Percentiles rank a stretch among this genome's conserved stretches.
These are phyloP conservation scores for Conringia planisiliqua DNA, from an alignment of 345 rosid genomes.

Conservation along the genomic window DNA sequence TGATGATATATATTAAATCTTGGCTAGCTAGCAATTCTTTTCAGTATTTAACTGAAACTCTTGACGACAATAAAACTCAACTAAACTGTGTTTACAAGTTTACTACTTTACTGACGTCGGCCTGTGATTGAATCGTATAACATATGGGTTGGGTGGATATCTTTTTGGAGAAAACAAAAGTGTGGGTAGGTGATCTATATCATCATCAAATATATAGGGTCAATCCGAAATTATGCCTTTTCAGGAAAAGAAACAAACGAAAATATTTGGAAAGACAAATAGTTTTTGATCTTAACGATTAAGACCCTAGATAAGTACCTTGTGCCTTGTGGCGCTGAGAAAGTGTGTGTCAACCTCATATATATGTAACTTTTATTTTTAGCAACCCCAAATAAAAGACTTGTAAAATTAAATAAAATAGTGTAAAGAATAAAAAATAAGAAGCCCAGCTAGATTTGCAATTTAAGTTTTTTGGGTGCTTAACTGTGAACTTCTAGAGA, in stretches of 20 bases:
- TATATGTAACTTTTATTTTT: background rate
- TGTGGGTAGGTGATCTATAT: slow-evolving; percentile 25
- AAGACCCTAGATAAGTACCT: background rate
- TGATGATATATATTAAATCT: background rate
- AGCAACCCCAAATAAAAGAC: background rate
- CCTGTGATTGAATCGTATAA: background rate
- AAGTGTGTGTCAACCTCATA: slow-evolving; percentile 8
- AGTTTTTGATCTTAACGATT: background rate
- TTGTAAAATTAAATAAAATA: background rate
- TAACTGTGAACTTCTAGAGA: slow-evolving; percentile 5
- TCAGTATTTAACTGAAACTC: background rate
- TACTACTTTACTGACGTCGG: slow-evolving; percentile 18
- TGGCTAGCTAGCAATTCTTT: background rate
- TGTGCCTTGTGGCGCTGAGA: background rate
- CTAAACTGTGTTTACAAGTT: slow-evolving; percentile 3
- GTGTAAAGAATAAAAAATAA: background rate
- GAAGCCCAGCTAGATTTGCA: slow-evolving; percentile 5
- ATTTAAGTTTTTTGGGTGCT: background rate
- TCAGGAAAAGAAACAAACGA: slow-evolving; percentile 8
- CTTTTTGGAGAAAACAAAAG: slow-evolving; percentile 18
- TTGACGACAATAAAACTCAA: slow-evolving; percentile 14
- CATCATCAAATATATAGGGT: slow-evolving; percentile 22
- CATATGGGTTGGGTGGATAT: slow-evolving; percentile 1
- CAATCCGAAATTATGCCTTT: slow-evolving; percentile 23
- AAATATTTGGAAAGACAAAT: slow-evolving; percentile 18